Conservation (phyloP, 805 yeast genomes). For the Maudiozyma serrabonitensis region DNA sequence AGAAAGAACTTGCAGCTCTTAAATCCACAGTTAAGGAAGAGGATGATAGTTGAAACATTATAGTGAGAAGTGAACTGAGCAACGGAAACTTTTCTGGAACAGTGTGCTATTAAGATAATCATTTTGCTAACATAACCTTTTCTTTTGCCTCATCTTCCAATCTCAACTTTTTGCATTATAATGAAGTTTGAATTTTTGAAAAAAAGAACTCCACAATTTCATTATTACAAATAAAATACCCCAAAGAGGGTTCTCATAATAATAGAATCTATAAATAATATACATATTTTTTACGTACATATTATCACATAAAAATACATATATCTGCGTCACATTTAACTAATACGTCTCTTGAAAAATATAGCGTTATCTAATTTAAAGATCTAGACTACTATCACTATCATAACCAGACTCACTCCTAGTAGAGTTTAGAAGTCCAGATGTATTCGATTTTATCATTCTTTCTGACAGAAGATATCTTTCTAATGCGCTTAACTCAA, state of each 20-base stretch:
- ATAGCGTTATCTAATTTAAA: not conserved
- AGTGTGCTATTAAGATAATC: too few relatives aligned
- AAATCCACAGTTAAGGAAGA: not conserved
- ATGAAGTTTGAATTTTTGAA: not conserved
- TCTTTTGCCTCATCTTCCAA: too few relatives aligned
- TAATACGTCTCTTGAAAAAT: not conserved
- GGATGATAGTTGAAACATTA: not conserved
- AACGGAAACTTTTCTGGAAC: too few relatives aligned
- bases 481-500: slow-evolving; percentile 43
- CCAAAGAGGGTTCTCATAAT: not conserved
- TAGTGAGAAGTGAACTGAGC: not conserved
- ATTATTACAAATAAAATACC: not conserved
- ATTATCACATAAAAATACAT: not conserved
- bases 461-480: slow-evolving; percentile 16
- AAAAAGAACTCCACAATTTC: not conserved
- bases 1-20: slow-evolving; percentile 17
- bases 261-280: not conserved
- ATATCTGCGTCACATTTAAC: not conserved
- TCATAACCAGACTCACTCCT: slow-evolving; percentile 1
- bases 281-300: not conserved
- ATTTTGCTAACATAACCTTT: too few relatives aligned
- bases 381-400: slow-evolving; percentile 5
- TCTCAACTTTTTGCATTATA: too few relatives aligned
- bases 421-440: not conserved
- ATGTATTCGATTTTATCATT: slow-evolving; percentile 1